Conservation (phyloP, 768 basidiomycete genomes). For the Solioccasus polychromus region DNA sequence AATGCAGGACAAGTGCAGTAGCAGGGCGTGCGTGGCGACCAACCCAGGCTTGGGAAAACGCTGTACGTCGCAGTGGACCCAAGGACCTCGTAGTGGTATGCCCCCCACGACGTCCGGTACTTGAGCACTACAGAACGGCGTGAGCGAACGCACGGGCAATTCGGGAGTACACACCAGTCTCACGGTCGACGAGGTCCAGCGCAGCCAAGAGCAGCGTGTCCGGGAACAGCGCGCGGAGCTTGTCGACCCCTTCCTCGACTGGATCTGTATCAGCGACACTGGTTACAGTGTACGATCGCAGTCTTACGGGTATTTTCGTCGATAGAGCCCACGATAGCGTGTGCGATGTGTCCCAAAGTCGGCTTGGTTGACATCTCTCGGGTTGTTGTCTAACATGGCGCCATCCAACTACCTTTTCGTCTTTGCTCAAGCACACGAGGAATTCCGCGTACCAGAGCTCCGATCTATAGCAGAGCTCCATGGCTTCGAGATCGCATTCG, state of each 20-base stretch:
- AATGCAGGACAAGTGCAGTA: constrained; percentile 81
- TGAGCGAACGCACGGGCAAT: neutral
- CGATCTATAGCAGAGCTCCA: constrained; percentile 71
- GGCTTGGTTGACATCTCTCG: constrained; percentile 15
- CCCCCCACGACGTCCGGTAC: constrained; percentile 54
- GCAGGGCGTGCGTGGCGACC: constrained; percentile 39
- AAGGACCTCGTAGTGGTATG: constrained; percentile 62
- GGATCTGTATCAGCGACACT: neutral
- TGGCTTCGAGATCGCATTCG: constrained; percentile 56
- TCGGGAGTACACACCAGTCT: constrained; percentile 48
- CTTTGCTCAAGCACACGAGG: constrained; percentile 78
- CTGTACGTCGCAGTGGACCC: constrained; percentile 63
- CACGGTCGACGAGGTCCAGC: constrained; percentile 72
- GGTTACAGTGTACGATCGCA: too few relatives aligned
- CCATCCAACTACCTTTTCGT: constrained; percentile 54
- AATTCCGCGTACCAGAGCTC: constrained; percentile 85
- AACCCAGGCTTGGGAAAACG: constrained; percentile 49
- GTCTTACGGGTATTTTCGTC: constrained; percentile 32
- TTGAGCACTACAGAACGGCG: constrained; percentile 49
- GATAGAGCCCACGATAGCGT: constrained; percentile 34
- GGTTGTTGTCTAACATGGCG: constrained; percentile 13
- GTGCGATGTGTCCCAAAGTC: constrained; percentile 24
- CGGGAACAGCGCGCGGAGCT: constrained; percentile 57
- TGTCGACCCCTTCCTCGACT: constrained; percentile 56
- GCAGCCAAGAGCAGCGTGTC: constrained; percentile 65